Conservation (phyloP, 1,284 basidiomycete species). For the Tilletia horrida region DNA sequence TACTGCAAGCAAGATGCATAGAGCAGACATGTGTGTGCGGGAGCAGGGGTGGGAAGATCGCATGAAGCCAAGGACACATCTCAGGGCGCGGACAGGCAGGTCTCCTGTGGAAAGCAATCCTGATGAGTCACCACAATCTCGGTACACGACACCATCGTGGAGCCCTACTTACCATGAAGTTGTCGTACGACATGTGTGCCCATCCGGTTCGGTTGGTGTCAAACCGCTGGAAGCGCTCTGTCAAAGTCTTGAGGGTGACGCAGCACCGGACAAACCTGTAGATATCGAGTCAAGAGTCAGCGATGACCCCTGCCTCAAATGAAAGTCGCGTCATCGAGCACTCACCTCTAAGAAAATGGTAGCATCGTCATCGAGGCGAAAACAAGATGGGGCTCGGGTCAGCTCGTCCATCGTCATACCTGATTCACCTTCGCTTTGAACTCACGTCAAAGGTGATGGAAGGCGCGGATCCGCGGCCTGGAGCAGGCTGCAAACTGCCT, state of each 20-base stretch:
- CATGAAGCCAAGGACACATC: background rate
- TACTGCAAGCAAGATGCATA: background rate
- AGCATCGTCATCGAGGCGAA: too few species aligned
- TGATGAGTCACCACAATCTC: background rate
- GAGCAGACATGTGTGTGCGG: background rate
- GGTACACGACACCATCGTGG: background rate
- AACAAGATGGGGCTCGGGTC: too few species aligned
- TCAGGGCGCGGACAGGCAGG: constrained; percentile 10
- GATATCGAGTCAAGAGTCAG: background rate
- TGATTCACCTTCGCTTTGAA: background rate
- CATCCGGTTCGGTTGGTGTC: constrained; percentile 28
- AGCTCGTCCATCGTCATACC: too few species aligned
- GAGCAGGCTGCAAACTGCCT: constrained; percentile 18
- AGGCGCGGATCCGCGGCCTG: constrained; percentile 19
- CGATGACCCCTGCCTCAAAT: too few species aligned
- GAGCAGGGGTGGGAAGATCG: background rate
- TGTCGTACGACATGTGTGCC: constrained; percentile 22
- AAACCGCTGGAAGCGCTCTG: constrained; percentile 40
- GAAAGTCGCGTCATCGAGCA: too few species aligned
- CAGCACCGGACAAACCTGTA: constrained; percentile 38
- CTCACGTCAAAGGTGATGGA: constrained; percentile 36
- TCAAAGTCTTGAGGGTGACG: constrained; percentile 45
- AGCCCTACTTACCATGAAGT: constrained; percentile 16
- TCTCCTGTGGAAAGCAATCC: background rate
- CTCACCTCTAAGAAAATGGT: too few species aligned